Conservation (phyloP, 164 flowering plant genomes). For the Vitis rupestris region DNA sequence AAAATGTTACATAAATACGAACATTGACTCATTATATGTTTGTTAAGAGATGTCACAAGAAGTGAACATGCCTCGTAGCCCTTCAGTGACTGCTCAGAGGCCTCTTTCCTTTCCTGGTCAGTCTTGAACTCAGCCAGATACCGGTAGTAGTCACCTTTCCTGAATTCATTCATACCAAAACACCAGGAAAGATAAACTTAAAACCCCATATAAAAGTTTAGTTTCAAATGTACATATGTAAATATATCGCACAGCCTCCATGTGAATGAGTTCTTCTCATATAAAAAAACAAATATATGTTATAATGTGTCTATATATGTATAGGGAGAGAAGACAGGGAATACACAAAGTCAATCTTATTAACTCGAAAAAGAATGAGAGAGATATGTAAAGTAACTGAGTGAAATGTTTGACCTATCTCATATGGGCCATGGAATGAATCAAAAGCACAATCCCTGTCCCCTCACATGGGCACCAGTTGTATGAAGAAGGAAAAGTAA, state of each 20-base stretch:
- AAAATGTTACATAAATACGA: neutral
- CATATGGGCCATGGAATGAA: neutral
- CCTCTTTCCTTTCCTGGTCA: slow-evolving; percentile 74
- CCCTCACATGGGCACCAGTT: slow-evolving; percentile 1
- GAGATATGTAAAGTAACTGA: neutral
- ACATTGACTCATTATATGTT: neutral
- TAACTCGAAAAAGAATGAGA: no score
- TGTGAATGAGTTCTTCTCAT: neutral
- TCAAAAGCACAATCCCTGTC: neutral
- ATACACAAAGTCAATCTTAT: neutral
- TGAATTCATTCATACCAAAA: slow-evolving; percentile 16
- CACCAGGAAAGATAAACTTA: neutral
- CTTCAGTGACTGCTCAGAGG: slow-evolving; percentile 77
- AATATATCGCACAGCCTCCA: no score
- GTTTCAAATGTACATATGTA: no score
- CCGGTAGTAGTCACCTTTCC: slow-evolving; percentile 89
- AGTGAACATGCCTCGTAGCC: slow-evolving; percentile 62
- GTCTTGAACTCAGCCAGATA: slow-evolving; percentile 89
- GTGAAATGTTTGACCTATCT: neutral
- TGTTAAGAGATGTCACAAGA: neutral
- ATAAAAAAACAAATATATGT: no score
- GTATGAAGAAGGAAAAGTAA: neutral
- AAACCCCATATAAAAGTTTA: no score
- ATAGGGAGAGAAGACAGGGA: neutral
- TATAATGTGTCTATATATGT: neutral